Evolutionary conservation across 352 stramenopile genomes (phyloP).

Genomic region (Phytophthora palmivora): DNA sequence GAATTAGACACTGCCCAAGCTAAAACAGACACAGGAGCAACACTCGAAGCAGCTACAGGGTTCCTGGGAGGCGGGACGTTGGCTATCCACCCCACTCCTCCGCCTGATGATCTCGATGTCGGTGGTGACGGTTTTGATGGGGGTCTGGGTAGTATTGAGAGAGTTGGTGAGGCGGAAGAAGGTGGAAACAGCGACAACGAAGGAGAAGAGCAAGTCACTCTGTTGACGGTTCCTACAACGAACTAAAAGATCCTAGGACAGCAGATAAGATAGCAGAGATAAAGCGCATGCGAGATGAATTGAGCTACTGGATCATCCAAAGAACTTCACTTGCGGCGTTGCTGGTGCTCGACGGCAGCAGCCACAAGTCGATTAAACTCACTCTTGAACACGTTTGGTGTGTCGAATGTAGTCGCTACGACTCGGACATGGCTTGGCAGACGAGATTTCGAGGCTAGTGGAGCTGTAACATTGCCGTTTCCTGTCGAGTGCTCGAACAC

Average conservation of each 20-base stretch:
- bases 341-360: conserved; percentile 46
- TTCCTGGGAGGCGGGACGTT: no score
- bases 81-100: no score
- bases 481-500: conserved; percentile 76
- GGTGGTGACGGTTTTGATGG: conserved; percentile 21
- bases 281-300: no score
- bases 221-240: conserved; percentile 3
- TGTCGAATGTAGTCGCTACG: conserved; percentile 66
- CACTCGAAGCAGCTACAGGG: background rate
- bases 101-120: no score
- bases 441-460: conserved; percentile 50
- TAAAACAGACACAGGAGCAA: background rate
- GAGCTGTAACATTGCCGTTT: conserved; percentile 31
- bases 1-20: background rate
- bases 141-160: no score
- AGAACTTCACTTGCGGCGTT: conserved; percentile 32
- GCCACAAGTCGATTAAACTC: conserved; percentile 70
- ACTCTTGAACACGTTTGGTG: conserved; percentile 72
- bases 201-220: background rate
- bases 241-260: background rate
- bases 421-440: conserved; percentile 50
- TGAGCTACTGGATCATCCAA: no score
- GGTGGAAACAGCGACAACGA: conserved; percentile 1
- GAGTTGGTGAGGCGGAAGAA: conserved; percentile 6
- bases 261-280: no score